These are phyloP conservation scores for Panicum virgatum DNA, from an alignment of 202 grass and related monocot genomes.

Conservation along the genomic window DNA sequence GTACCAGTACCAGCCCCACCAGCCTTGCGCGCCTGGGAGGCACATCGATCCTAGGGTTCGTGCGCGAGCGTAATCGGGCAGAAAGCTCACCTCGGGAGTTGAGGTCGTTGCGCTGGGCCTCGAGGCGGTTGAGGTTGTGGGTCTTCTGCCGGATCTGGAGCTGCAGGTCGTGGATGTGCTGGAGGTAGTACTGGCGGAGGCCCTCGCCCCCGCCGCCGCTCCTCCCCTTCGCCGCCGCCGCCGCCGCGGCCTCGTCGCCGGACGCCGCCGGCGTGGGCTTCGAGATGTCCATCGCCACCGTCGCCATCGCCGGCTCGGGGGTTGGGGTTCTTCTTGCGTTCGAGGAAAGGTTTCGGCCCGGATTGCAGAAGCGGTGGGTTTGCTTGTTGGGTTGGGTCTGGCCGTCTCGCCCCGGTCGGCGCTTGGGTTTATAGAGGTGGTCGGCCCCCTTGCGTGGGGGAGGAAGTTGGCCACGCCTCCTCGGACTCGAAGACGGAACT, in stretches of 20 bases:
- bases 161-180: slow-evolving; percentile 95
- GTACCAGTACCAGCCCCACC: neutral
- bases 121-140: slow-evolving; percentile 77
- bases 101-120: slow-evolving; percentile 94
- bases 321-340: slow-evolving; percentile 32
- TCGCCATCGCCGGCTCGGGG: slow-evolving; percentile 47
- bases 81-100: slow-evolving; percentile 76
- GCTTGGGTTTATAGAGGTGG: neutral
- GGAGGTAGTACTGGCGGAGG: slow-evolving; percentile 90
- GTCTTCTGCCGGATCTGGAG: slow-evolving; percentile 92
- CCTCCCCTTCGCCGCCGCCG: slow-evolving; percentile 48
- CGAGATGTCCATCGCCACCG: slow-evolving; percentile 74
- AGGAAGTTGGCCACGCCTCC: neutral
- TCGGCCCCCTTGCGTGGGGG: no score
- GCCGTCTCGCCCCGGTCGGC: neutral
- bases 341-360: slow-evolving; percentile 7
- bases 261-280: slow-evolving; percentile 48
- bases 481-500: neutral
- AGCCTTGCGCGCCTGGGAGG: neutral
- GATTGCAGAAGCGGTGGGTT: neutral
- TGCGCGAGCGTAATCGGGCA: slow-evolving; percentile 6
- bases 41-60: slow-evolving; percentile 38
- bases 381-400: slow-evolving; percentile 25
- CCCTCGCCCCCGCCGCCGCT: slow-evolving; percentile 72
- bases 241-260: slow-evolving; percentile 45